Base-by-base conservation (phyloP, 2,329 filamentous ascomycete genomes). In the Rhexocercosporidium sp. region DNA sequence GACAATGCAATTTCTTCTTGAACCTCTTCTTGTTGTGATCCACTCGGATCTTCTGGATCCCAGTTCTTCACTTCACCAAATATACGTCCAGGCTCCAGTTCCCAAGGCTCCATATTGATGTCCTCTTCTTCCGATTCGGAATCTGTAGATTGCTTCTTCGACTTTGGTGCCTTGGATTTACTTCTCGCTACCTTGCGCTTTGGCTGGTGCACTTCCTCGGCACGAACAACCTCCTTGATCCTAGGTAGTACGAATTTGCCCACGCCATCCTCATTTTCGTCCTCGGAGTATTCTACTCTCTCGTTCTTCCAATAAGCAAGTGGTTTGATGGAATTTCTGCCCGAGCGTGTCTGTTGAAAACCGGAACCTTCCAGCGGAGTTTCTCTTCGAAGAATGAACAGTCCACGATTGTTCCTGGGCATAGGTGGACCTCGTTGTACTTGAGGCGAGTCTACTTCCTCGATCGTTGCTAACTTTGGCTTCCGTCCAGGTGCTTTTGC, bases 231-330 rank as follows among this genome's bases (percentile, higher is more conserved):
- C 71, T 93, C 91, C 75, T 92, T 92, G 73, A 95, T 90, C 14
- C 86, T 89, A 1, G 88, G 86, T 59, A 93, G 78, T n/a, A 90
- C 81, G 72, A 91, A 90, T 47, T 84, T 82, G n/a, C 84, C 83
- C 44, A 79, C 63, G 71, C 73, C 59, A 82, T 78, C 66, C 81
- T 85, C 85, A 31, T 81, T 81, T 51, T 79, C 78, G 59, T 89
- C 87, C 27, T 88, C 86, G 20, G 86, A 83, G 61, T 90, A 92
- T 25, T 93, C 86, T 56, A 91, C 87, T 63, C 87, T 87, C 77
- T 98, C 95, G 71, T 94, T 94, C 74, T 89, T 89, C 95, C 95
- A 98, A 77, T 86, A 97, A 29, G 92, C 88, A 39, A 97, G 80
- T 0, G 94, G 96, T 68, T 88, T 88, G 69, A 93, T 90, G 11